Base-by-base conservation (phyloP, 2,329 filamentous ascomycete species). In the Harringtonia lauricola region DNA sequence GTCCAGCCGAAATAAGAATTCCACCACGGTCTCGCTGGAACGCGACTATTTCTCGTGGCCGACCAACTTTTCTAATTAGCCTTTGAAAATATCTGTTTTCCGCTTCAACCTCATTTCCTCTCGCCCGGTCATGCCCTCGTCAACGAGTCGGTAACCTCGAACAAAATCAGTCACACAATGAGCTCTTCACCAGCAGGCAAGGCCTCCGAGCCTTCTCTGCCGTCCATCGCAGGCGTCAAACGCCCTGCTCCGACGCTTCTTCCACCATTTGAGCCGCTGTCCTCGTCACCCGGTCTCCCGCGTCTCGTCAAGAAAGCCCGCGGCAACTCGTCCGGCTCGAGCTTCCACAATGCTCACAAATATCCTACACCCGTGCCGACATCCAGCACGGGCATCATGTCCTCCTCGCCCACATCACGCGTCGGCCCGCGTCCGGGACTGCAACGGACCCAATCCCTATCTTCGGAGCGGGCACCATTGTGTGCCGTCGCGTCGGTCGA, bases 301-400 rank as follows among this genome's bases (percentile, higher is more conserved):
- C 74, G 81, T 43, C 73, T 81, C 8, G 59, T 66, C 39, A 89
- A 88, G 66, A 78, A 48, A 40, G 31, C 45, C 8, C 48, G 48
- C 9, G 41, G 36, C 40, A 45, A 17, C 34, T 30, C 43, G 26
- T 22, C 36, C 19, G 39, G 38, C 21, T 19, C 18, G 17, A 37
- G 18, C 30, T 29, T 39, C 34, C 58, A 65, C 47, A 66, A 64
- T 52, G 70, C 70, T 45, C 71, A 72, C 51, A 87, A 83, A 57
- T 96, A 96, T 65, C 92, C 92, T 35, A 96, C 92, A 3, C 92
- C 92, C 1, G 76, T 94, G 48, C 89, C 90, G 18, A 95, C 90
- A 5, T 96, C 92, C 4, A 94, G 87, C 52, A 95, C 90, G 37
- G 86, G 86, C 56, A 86, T 95, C 55, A 70, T 95, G 52, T 87